Evolutionary conservation across 2,329 filamentous ascomycete genomes (phyloP).

Genomic region (Neopestalotiopsis clavispora): DNA sequence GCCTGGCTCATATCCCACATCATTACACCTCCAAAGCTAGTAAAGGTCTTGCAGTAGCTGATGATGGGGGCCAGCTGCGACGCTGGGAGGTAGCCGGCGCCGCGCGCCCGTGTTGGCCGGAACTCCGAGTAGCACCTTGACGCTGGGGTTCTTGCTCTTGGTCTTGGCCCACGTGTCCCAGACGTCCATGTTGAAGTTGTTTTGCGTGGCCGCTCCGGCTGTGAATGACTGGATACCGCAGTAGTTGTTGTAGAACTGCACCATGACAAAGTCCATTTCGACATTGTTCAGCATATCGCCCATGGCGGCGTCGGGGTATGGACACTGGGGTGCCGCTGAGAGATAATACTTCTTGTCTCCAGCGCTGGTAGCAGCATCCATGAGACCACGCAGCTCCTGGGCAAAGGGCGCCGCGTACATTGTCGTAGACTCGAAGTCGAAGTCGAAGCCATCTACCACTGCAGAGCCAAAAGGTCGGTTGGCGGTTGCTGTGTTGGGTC

Average conservation of each 20-base stretch:
- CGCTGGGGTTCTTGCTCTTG: slow-evolving; percentile 59
- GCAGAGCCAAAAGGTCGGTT: slow-evolving; percentile 71
- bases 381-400: slow-evolving; percentile 57
- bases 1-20: slow-evolving; percentile 71
- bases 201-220: slow-evolving; percentile 41
- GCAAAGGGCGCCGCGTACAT: slow-evolving; percentile 67
- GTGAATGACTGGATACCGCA: slow-evolving; percentile 62
- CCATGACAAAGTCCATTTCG: slow-evolving; percentile 63
- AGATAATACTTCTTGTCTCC: slow-evolving; percentile 61
- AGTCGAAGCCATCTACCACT: slow-evolving; percentile 76
- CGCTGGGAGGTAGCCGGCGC: slow-evolving; percentile 59
- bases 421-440: slow-evolving; percentile 70
- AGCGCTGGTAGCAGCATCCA: slow-evolving; percentile 54
- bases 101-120: slow-evolving; percentile 57
- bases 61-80: slow-evolving; percentile 55
- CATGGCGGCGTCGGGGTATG: slow-evolving; percentile 66
- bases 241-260: slow-evolving; percentile 74
- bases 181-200: slow-evolving; percentile 64
- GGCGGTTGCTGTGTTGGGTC: slow-evolving; percentile 53
- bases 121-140: slow-evolving; percentile 66
- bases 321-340: slow-evolving; percentile 71
- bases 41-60: slow-evolving; percentile 56
- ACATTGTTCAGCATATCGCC: slow-evolving; percentile 61
- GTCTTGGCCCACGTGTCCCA: slow-evolving; percentile 71
- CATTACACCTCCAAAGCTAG: slow-evolving; percentile 71